These are phyloP conservation scores for Colletotrichum eleusines DNA, from an alignment of 2,329 filamentous ascomycete genomes.

Conservation along the genomic window DNA sequence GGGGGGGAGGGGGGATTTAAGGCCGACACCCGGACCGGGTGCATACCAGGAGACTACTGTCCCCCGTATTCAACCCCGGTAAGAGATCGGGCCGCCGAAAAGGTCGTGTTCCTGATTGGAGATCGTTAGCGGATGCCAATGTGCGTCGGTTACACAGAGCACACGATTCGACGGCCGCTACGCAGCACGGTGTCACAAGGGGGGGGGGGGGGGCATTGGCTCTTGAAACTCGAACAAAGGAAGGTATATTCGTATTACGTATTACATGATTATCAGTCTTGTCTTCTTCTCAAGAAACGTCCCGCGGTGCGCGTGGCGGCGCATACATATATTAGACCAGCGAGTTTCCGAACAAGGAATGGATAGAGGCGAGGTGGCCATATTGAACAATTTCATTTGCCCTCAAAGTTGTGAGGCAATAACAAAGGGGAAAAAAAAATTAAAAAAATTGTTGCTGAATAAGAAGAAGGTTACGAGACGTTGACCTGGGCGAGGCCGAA, in stretches of 20 bases:
- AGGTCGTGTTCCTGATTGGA: neutral
- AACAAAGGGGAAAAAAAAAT: neutral
- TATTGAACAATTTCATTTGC: conserved; percentile 22
- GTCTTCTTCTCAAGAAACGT: neutral
- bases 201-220: no score
- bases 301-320: neutral
- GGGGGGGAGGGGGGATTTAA: neutral
- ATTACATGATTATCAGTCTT: conserved; percentile 26
- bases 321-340: conserved; percentile 1
- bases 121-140: neutral
- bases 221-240: neutral
- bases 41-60: conserved; percentile 21
- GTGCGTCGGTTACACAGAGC: neutral
- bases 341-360: conserved; percentile 2
- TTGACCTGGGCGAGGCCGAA: conserved; percentile 31
- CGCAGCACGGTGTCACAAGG: neutral
- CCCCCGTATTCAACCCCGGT: neutral
- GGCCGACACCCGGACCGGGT: conserved; percentile 24
- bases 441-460: neutral
- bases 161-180: neutral
- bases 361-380: neutral
- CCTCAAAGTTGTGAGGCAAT: conserved; percentile 13
- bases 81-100: neutral
- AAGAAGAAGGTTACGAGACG: neutral
- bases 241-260: conserved; percentile 24